These are phyloP conservation scores for Chaetomium tenue DNA, from an alignment of 495 filamentous ascomycete species.

Conservation along the genomic window DNA sequence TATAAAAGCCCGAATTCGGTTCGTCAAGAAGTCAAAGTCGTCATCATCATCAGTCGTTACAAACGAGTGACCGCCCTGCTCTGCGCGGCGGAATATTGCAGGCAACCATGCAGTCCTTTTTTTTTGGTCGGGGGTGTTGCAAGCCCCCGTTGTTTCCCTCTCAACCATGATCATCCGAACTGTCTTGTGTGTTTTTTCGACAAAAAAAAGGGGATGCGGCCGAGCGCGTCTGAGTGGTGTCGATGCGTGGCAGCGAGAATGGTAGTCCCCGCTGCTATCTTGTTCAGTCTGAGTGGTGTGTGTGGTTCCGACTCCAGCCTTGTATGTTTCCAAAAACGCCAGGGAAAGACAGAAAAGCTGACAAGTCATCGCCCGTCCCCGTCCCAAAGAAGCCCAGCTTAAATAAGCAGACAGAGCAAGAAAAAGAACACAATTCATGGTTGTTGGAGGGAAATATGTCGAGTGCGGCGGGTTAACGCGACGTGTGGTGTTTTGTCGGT, in stretches of 20 bases:
- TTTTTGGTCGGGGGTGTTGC: not conserved
- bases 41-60: conserved; percentile 29
- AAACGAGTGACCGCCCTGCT: conserved; percentile 26
- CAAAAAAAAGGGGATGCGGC: conserved; percentile 25
- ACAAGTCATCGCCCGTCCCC: conserved; percentile 21
- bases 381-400: conserved; percentile 21
- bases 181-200: conserved; percentile 12
- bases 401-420: conserved; percentile 21
- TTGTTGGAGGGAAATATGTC: conserved; percentile 21
- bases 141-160: conserved; percentile 1
- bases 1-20: conserved; percentile 17
- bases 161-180: conserved; percentile 27
- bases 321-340: conserved; percentile 25
- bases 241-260: conserved; percentile 15
- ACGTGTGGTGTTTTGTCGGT: conserved; percentile 17
- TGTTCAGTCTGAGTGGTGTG: conserved; percentile 31
- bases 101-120: conserved; percentile 26
- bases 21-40: conserved; percentile 21
- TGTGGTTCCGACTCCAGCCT: conserved; percentile 21
- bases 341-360: conserved; percentile 24
- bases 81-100: conserved; percentile 14
- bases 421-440: conserved; percentile 29
- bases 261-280: not conserved
- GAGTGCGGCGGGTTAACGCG: conserved; percentile 16
- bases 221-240: conserved; percentile 23